Conservation (phyloP, 371 early-diverging fungal species). For the Polyrhizophydium stewartii region DNA sequence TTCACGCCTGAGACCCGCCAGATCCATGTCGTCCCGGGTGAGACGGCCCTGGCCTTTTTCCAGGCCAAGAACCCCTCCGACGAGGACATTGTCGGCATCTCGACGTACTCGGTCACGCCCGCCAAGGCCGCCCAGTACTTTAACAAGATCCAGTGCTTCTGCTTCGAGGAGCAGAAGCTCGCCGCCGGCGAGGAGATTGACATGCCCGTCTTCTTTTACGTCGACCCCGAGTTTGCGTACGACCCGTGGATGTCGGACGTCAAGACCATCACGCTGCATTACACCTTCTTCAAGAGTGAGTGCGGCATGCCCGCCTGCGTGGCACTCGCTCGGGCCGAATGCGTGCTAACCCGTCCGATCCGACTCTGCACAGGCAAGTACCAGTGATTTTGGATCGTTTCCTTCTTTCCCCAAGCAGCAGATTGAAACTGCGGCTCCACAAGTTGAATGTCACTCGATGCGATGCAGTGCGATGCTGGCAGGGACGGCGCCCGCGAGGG, state of each 20-base stretch:
- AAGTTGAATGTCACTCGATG: too few species aligned
- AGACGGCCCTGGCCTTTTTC: constrained; percentile 95
- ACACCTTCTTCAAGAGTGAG: constrained; percentile 64
- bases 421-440: too few species aligned
- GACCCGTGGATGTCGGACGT: constrained; percentile 96
- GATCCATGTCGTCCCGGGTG: constrained; percentile 87
- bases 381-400: too few species aligned
- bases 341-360: too few species aligned
- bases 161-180: constrained; percentile 97
- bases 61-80: constrained; percentile 89
- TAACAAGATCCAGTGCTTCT: constrained; percentile 99
- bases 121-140: constrained; percentile 87
- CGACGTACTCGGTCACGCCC: constrained; percentile 95
- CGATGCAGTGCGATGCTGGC: too few species aligned
- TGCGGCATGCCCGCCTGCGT: too few species aligned
- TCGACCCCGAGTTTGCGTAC: constrained; percentile 94
- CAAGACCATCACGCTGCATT: constrained; percentile 85
- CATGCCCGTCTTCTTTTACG: constrained; percentile 99
- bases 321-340: too few species aligned
- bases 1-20: constrained; percentile 86
- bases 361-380: too few species aligned
- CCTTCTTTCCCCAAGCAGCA: too few species aligned
- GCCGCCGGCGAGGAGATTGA: constrained; percentile 91
- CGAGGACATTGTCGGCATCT: constrained; percentile 92
- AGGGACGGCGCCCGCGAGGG: too few species aligned